These are phyloP conservation scores for Ogataea populi-albae DNA, from an alignment of 805 yeast genomes.

Conservation along the genomic window DNA sequence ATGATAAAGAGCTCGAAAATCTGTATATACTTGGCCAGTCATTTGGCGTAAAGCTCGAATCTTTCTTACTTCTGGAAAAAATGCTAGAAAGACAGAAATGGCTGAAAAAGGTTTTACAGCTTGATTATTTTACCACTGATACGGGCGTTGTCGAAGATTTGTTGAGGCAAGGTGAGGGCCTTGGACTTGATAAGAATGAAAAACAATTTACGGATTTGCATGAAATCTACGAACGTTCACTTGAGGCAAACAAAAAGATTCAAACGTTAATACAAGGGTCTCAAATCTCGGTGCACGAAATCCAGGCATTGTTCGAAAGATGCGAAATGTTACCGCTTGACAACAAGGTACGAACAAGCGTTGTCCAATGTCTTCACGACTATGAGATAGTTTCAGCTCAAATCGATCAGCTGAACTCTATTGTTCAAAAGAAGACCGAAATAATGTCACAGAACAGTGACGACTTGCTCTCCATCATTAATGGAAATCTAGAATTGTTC, in stretches of 20 bases:
- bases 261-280: not conserved
- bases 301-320: constrained; percentile 11
- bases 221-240: constrained; percentile 13
- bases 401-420: constrained; percentile 10
- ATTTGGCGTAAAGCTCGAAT: constrained; percentile 55
- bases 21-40: constrained; percentile 57
- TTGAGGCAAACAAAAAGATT: constrained; percentile 14
- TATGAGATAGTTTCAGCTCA: constrained; percentile 56
- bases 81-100: constrained; percentile 39
- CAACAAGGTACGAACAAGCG: constrained; percentile 34
- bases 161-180: constrained; percentile 24
- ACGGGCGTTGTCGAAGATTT: constrained; percentile 14
- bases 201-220: constrained; percentile 13
- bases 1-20: constrained; percentile 44
- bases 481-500: constrained; percentile 8
- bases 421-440: constrained; percentile 5
- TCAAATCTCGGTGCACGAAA: constrained; percentile 6
- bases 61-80: constrained; percentile 40
- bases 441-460: constrained; percentile 14
- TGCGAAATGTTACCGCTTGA: constrained; percentile 18
- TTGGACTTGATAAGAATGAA: constrained; percentile 16
- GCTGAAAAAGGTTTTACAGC: constrained; percentile 28
- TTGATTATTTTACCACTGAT: constrained; percentile 28
- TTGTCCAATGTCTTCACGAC: constrained; percentile 72
- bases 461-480: constrained; percentile 16